Conservation (phyloP, 345 rosid genomes). For the Lagerstroemia speciosa region DNA sequence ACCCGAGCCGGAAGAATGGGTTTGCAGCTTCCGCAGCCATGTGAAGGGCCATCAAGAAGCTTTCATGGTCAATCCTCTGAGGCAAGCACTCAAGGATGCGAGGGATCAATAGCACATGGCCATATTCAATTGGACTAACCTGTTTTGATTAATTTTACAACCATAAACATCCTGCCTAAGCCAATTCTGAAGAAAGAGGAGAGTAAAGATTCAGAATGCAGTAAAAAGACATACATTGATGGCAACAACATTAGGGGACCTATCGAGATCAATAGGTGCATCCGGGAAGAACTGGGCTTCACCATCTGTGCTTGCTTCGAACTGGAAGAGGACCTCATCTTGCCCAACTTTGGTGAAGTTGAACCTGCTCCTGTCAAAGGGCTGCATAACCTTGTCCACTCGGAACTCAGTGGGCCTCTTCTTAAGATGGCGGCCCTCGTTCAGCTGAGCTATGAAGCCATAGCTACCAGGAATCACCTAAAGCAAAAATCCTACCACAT, state of each 20-base stretch:
- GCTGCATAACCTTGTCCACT: constrained; percentile 89
- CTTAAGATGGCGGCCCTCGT: constrained; percentile 90
- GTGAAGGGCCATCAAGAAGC: constrained; percentile 68
- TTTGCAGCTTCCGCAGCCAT: constrained; percentile 83
- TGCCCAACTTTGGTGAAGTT: constrained; percentile 93
- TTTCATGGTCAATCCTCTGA: constrained; percentile 78
- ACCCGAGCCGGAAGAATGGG: constrained; percentile 80
- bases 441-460: constrained; percentile 94
- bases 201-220: not conserved
- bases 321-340: constrained; percentile 93
- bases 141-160: constrained; percentile 14
- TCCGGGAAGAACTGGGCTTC: constrained; percentile 43
- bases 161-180: not conserved
- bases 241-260: constrained; percentile 82
- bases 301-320: constrained; percentile 64
- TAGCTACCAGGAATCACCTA: constrained; percentile 63
- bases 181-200: not conserved
- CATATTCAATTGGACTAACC: constrained; percentile 98
- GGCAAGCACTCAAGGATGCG: constrained; percentile 80
- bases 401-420: constrained; percentile 96
- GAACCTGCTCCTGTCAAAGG: constrained; percentile 82
- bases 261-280: constrained; percentile 57
- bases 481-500: no score
- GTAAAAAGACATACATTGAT: constrained; percentile 50
- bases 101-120: constrained; percentile 90